Percentiles rank a stretch among this genome's conserved stretches.
Evolutionary conservation across 441 rosid species (phyloP).

Genomic region (Kokia cookei): DNA sequence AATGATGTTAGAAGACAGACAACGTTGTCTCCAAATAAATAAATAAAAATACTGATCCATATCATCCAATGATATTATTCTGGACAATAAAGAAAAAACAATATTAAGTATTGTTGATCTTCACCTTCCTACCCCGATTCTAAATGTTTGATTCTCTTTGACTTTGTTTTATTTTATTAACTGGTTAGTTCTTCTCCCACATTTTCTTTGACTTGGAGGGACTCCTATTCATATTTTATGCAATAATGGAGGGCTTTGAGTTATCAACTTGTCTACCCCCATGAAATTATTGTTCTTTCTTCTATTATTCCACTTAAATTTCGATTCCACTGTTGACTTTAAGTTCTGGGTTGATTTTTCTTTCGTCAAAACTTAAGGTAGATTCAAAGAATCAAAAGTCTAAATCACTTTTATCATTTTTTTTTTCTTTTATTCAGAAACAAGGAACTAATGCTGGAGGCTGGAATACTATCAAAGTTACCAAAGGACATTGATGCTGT

Average conservation of each 20-base stretch:
- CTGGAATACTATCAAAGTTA: slow-evolving; percentile 67
- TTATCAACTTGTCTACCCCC: background rate
- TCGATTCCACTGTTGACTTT: background rate
- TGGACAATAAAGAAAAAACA: slow-evolving; percentile 6
- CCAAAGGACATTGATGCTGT: slow-evolving; percentile 35
- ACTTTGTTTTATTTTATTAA: slow-evolving; percentile 17
- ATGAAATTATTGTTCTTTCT: background rate
- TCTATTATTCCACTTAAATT: background rate
- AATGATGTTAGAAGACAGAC: slow-evolving; percentile 24
- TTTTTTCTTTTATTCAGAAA: slow-evolving; percentile 42
- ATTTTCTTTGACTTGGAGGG: background rate
- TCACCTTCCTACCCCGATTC: slow-evolving; percentile 28
- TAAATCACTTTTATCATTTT: background rate
- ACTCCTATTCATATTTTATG: background rate
- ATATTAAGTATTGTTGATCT: slow-evolving; percentile 15
- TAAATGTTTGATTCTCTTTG: slow-evolving; percentile 33
- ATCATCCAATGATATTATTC: background rate
- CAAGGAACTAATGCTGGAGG: slow-evolving; percentile 76
- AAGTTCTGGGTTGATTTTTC: background rate
- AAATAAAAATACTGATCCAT: slow-evolving; percentile 10
- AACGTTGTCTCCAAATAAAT: slow-evolving; percentile 20
- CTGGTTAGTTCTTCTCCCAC: background rate
- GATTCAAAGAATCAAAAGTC: background rate
- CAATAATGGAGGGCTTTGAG: slow-evolving; percentile 8
- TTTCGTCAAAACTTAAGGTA: background rate